Percentiles rank a stretch among this genome's conserved stretches.
phyloP scores from a whole-genome alignment of 2,329 filamentous ascomycete genomes.

The Beauveria pseudobassiana region DNA sequence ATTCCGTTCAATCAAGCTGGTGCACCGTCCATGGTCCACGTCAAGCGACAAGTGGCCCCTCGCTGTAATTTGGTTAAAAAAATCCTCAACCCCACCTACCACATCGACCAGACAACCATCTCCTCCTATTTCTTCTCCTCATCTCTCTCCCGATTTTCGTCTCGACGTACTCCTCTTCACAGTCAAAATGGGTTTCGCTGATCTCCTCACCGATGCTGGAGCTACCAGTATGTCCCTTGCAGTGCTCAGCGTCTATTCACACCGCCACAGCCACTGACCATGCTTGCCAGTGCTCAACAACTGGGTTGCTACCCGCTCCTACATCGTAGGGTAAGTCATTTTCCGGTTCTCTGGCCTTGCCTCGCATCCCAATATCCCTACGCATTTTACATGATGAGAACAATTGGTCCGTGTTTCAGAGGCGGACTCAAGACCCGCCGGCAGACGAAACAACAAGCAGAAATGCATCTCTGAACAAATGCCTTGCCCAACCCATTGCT shows the following conservation, averaged over 20 bases:
- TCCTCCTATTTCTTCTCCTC: constrained; percentile 22
- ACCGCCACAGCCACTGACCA: constrained; percentile 26
- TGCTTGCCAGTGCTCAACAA: constrained; percentile 54
- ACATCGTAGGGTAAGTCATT: constrained; percentile 70
- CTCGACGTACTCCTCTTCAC: constrained; percentile 21
- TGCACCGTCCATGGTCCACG: background rate
- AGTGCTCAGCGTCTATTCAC: constrained; percentile 16
- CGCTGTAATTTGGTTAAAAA: constrained; percentile 26
- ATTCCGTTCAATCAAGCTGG: constrained; percentile 13
- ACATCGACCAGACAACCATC: constrained; percentile 30
- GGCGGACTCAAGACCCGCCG: constrained; percentile 84
- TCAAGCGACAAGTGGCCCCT: constrained; percentile 17
- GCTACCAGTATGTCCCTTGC: constrained; percentile 34
- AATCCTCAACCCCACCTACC: constrained; percentile 34
- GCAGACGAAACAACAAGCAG: constrained; percentile 69
- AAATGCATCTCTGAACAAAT: constrained; percentile 66
- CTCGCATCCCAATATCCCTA: background rate
- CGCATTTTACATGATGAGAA: constrained; percentile 56
- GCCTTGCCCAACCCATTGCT: constrained; percentile 5
- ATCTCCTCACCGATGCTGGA: constrained; percentile 59
- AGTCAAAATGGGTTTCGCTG: constrained; percentile 60
- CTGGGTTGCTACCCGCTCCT: constrained; percentile 69
- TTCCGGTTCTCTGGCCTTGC: background rate
- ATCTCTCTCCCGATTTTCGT: constrained; percentile 19
- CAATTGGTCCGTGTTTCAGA: constrained; percentile 95